Base-by-base conservation (phyloP, 768 basidiomycete genomes). In the Pulveroboletus sp. region DNA sequence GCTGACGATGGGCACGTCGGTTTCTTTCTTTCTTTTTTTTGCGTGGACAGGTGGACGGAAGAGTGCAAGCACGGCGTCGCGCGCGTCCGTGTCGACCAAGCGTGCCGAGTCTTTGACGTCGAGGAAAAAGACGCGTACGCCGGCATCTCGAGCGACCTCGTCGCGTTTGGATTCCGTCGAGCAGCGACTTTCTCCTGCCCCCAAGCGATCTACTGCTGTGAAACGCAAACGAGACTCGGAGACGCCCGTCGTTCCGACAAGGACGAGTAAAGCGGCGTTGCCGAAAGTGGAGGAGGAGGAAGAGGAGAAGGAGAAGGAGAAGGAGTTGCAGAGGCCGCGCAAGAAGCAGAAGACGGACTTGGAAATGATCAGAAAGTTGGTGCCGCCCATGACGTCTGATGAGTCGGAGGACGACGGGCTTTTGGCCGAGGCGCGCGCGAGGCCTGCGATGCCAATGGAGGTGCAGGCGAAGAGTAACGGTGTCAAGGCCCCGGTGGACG, bases 271-370 rank as follows among this genome's bases (percentile, higher is more conserved):
- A 29, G 22, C 20, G 22, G 38, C 7, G 38, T 8, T 13, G 24
- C 4, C 13, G 3, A 23, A 19, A 14, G 38, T 5, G 2, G 24
- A 5, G 6, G 27, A 41, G 20, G 20, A 0, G 1, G 50, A 40
- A 1, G 24, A 5, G 6, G 24, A 41, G 20, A 20, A 0, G 1
- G 48, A 40, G 0, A 49, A 47, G 20, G 16, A 31, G 8, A 10
- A 2, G 17, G 54, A 54, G 13, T 20, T 27, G 19, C 23, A 48
- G 0, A 41, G 59, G 16, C 63, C 59, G 6, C 39, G 6, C 32
- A 66, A 66, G 52, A 66, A 52, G 46, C 61, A 39, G 9, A 66
- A 34, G 27, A 37, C 27, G 32, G n/a, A 11, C 2, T 26, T 55
- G 20, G 54, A 61, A 6, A 29, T 19, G 5, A 6, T 29, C 6